phyloP scores from a whole-genome alignment of 345 rosid species.

The Angophora floribunda region DNA sequence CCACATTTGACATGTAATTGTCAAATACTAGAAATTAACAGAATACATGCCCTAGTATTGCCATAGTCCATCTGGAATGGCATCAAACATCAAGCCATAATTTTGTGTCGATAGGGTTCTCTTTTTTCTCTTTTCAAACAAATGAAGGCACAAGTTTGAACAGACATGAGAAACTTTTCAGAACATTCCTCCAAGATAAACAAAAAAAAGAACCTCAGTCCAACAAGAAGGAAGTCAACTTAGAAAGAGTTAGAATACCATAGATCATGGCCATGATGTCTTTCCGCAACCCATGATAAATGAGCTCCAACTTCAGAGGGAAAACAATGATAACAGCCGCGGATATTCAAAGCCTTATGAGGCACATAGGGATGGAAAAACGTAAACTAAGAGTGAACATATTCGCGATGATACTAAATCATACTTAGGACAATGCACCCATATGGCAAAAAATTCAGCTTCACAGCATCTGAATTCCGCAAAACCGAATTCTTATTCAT shows the following conservation, averaged over 20 bases:
- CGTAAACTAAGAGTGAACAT: not conserved
- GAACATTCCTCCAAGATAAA: not conserved
- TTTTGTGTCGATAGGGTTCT: not conserved
- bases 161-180: not conserved
- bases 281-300: not conserved
- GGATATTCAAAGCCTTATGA: not conserved
- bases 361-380: not conserved
- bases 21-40: not conserved
- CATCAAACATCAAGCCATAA: not conserved
- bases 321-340: not conserved
- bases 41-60: not conserved
- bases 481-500: not conserved
- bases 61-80: not conserved
- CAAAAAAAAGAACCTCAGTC: not conserved
- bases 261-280: not conserved
- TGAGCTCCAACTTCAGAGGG: not conserved
- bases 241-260: not conserved
- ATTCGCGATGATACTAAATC: not conserved
- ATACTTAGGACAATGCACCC: not conserved
- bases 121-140: not conserved
- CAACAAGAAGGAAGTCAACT: not conserved
- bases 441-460: not conserved
- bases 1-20: not conserved
- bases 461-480: not conserved
- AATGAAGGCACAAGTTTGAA: not conserved